These are phyloP conservation scores for Aspergillus carlsbadensis DNA, from an alignment of 495 filamentous ascomycete genomes.

Conservation along the genomic window DNA sequence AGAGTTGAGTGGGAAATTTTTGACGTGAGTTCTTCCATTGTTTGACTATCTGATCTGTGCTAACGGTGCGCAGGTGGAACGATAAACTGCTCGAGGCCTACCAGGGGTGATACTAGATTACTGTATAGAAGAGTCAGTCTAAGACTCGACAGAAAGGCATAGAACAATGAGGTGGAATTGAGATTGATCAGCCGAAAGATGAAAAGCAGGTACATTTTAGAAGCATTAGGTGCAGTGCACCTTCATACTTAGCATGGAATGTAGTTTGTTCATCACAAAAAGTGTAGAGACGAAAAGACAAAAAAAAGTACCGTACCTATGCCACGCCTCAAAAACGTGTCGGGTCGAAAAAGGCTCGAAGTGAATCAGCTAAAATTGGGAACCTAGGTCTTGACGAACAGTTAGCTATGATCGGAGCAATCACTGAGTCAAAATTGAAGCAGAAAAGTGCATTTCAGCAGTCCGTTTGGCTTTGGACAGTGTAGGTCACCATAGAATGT, in stretches of 20 bases:
- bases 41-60: conserved; percentile 14
- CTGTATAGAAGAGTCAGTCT: conserved; percentile 38
- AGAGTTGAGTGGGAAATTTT: conserved; percentile 71
- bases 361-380: no score
- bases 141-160: conserved; percentile 24
- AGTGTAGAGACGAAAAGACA: conserved; percentile 11
- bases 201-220: conserved; percentile 80
- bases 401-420: conserved; percentile 30
- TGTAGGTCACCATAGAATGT: conserved; percentile 83
- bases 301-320: conserved; percentile 9
- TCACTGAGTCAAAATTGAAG: conserved; percentile 15
- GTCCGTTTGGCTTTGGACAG: conserved; percentile 90
- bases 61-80: conserved; percentile 66
- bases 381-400: conserved; percentile 22
- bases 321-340: neutral
- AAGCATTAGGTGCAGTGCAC: conserved; percentile 63
- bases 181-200: conserved; percentile 85
- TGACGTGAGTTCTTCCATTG: conserved; percentile 55
- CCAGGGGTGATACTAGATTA: conserved; percentile 42
- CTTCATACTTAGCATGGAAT: conserved; percentile 95
- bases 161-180: conserved; percentile 17
- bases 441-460: conserved; percentile 53
- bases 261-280: conserved; percentile 67
- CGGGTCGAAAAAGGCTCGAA: neutral
- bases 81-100: conserved; percentile 61